Percentiles rank a stretch among this genome's conserved stretches.
phyloP scores from a whole-genome alignment of 768 basidiomycete species.

The Collybia mongolica region DNA sequence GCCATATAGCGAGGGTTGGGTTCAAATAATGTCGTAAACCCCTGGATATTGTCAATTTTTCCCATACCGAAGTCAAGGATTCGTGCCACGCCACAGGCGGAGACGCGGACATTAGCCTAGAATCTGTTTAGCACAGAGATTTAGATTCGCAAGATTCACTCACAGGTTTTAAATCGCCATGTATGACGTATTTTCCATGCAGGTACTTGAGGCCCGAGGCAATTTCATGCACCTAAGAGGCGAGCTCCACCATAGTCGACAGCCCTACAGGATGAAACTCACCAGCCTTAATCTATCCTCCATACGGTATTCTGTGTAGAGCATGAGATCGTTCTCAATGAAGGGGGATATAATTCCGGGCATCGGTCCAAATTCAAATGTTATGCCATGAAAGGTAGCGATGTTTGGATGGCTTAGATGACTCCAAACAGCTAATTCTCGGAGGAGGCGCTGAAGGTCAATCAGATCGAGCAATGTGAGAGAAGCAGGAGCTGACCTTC shows the following conservation, averaged over 20 bases:
- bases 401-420: background rate
- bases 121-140: background rate
- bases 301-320: background rate
- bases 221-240: background rate
- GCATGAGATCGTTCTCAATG: background rate
- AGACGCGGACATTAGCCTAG: slow-evolving; percentile 5
- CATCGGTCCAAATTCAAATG: background rate
- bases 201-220: slow-evolving; percentile 1
- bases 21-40: background rate
- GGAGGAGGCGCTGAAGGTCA: background rate
- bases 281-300: background rate
- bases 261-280: background rate
- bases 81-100: slow-evolving; percentile 1
- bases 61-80: slow-evolving; percentile 8
- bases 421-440: background rate
- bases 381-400: background rate
- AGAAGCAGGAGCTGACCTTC: background rate
- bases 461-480: background rate
- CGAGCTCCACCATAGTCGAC: background rate
- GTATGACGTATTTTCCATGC: background rate
- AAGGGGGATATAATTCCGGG: background rate
- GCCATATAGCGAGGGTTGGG: background rate
- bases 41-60: background rate
- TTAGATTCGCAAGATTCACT: background rate
- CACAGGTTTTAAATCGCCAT: slow-evolving; percentile 4